These are phyloP conservation scores for Schrenkiella parvula DNA, from an alignment of 345 rosid genomes.

Conservation along the genomic window DNA sequence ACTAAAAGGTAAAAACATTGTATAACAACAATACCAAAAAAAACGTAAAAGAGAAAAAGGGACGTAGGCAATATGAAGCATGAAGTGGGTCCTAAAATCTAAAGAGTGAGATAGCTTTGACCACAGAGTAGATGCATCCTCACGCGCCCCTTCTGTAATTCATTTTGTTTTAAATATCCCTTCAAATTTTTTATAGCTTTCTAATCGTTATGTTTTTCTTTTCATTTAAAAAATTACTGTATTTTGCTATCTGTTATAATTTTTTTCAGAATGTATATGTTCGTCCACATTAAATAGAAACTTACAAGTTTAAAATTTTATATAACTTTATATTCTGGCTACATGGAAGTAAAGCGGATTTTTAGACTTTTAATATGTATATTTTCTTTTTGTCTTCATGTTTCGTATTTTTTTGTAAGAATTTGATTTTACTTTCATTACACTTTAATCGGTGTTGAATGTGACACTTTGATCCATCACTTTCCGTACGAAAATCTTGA, in stretches of 20 bases:
- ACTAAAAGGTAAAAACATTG: background rate
- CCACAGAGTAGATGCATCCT: conserved; percentile 1
- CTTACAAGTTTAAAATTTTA: background rate
- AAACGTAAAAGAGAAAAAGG: background rate
- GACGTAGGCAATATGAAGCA: conserved; percentile 14
- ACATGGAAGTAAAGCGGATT: background rate
- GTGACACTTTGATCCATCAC: conserved; percentile 16
- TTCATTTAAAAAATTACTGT: background rate
- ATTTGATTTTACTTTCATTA: background rate
- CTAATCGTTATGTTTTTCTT: background rate
- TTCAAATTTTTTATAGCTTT: background rate
- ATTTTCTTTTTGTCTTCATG: background rate
- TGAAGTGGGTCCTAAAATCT: conserved; percentile 18
- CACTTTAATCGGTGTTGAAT: background rate
- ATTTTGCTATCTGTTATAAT: no score
- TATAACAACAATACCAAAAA: background rate
- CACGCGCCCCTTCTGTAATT: conserved; percentile 4
- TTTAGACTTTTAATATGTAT: background rate
- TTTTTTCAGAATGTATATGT: background rate
- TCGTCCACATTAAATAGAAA: background rate
- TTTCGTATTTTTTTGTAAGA: background rate
- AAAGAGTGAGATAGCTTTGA: conserved; percentile 22
- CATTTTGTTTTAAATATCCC: background rate
- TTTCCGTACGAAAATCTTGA: conserved; percentile 14
- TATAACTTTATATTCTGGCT: background rate